Evolutionary conservation across 2,329 filamentous ascomycete species (phyloP), one percentile per base, ranked within the genome.

Genomic region (Emmonsiellopsis sp.): DNA sequence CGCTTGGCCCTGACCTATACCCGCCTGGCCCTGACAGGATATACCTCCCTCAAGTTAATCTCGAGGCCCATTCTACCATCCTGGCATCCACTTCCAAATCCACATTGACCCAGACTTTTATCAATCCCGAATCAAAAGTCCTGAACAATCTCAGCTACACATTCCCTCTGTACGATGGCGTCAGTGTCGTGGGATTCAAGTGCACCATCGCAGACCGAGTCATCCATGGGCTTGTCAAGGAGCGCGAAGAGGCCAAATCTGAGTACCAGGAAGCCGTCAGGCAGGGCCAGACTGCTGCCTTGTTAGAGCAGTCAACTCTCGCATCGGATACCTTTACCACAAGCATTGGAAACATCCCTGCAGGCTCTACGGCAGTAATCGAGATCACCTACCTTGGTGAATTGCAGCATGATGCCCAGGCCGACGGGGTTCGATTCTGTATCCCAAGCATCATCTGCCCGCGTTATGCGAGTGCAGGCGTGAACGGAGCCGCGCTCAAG

Each of bases 111-210:
- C 79, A 88, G 65, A 82, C 72, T 0, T 89, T 86, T 59, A 65
- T 74, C 59, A 88, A 87, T 57, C 76, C 81, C 0, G 73, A 74
- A 2, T 49, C 60, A 1, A 60, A 66, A 2, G 64, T 70, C 8
- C 77, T 84, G 55, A 62, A 72, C 7, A 72, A 87, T 62, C 76
- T 82, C 13, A 73, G 74, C 11, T 90, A 90, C 63, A 77, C 77
- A 0, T 89, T 90, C 57, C 86, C 86, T 0, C 73, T 90, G 0
- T 87, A 85, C 57, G 84, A 88, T 62, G 85, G 86, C 8, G 82
- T 87, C 13, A 84, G 81, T 6, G 81, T 90, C 0, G 83, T 85
- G 6, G 76, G 73, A 3, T 90, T 89, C 58, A 78, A 74, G 4
- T 88, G 84, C 67, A 78, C 73, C 11, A 74, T 89, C 46, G 83